These are phyloP conservation scores for Suhomyces bokatorum DNA, from an alignment of 1,139 yeast species.

Conservation along the genomic window DNA sequence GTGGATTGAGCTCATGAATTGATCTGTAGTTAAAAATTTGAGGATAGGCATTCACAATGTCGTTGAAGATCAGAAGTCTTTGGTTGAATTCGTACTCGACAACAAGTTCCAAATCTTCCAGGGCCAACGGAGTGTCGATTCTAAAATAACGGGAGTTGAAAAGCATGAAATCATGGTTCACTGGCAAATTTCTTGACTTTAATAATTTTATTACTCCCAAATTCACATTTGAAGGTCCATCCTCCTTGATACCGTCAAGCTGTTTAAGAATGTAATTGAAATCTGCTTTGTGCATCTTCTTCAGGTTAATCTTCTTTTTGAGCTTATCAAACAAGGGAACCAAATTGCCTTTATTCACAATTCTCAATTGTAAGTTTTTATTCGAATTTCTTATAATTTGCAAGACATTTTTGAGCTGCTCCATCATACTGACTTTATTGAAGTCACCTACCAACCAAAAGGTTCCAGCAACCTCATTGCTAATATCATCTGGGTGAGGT, in stretches of 20 bases:
- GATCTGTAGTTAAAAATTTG: constrained; percentile 24
- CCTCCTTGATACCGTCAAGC: constrained; percentile 10
- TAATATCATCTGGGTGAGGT: constrained; percentile 13
- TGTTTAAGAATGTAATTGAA: constrained; percentile 19
- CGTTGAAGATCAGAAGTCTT: constrained; percentile 32
- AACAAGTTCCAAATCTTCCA: constrained; percentile 29
- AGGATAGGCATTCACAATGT: constrained; percentile 34
- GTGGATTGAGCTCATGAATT: constrained; percentile 24
- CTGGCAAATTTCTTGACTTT: constrained; percentile 32
- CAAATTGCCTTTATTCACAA: constrained; percentile 29
- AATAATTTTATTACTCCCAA: constrained; percentile 17
- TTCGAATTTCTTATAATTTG: constrained; percentile 25
- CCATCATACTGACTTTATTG: constrained; percentile 29
- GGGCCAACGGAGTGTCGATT: constrained; percentile 23
- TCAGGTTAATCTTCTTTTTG: constrained; percentile 6
- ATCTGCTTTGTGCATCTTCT: constrained; percentile 7
- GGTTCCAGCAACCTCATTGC: constrained; percentile 27
- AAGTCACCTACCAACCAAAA: constrained; percentile 63
- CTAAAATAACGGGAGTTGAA: constrained; percentile 47
- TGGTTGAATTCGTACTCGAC: constrained; percentile 38
- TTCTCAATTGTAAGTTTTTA: constrained; percentile 37
- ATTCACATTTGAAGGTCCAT: constrained; percentile 3
- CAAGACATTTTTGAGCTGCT: constrained; percentile 44
- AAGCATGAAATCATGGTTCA: constrained; percentile 36
- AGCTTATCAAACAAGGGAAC: constrained; percentile 10